These are phyloP conservation scores for Lentinula sp. DNA, from an alignment of 768 basidiomycete species.

Conservation along the genomic window DNA sequence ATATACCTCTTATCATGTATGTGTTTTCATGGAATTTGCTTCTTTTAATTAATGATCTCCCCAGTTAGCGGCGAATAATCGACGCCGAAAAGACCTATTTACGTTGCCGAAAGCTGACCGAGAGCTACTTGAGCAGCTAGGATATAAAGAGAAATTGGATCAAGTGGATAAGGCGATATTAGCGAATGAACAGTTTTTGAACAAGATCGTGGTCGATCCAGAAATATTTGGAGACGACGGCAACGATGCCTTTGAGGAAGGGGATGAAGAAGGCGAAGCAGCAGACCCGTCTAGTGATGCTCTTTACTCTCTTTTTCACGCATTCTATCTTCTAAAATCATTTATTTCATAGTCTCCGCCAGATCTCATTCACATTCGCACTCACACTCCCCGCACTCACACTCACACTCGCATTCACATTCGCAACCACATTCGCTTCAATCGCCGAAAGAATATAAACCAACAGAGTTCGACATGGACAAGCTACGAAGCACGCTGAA, in stretches of 20 bases:
- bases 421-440: slow-evolving; percentile 24
- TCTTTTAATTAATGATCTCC: not conserved
- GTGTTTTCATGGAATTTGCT: slow-evolving; percentile 12
- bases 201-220: slow-evolving; percentile 68
- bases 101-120: slow-evolving; percentile 66
- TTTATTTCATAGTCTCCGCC: not conserved
- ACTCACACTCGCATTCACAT: slow-evolving; percentile 25
- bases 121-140: slow-evolving; percentile 57
- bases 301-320: slow-evolving; percentile 13
- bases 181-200: slow-evolving; percentile 74
- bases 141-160: slow-evolving; percentile 75
- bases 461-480: slow-evolving; percentile 78
- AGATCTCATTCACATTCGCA: slow-evolving; percentile 11
- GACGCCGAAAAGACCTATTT: slow-evolving; percentile 73
- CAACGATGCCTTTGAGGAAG: slow-evolving; percentile 19
- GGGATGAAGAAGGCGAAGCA: slow-evolving; percentile 8
- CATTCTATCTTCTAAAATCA: not conserved
- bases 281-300: slow-evolving; percentile 11
- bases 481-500: slow-evolving; percentile 89
- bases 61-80: slow-evolving; percentile 48
- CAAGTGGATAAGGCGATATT: slow-evolving; percentile 78
- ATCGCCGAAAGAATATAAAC: slow-evolving; percentile 28
- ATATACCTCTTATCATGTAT: slow-evolving; percentile 72
- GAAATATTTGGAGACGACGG: slow-evolving; percentile 68
- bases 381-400: slow-evolving; percentile 17